These are phyloP conservation scores for Rhodocollybia butyracea DNA, from an alignment of 768 basidiomycete genomes.

Conservation along the genomic window DNA sequence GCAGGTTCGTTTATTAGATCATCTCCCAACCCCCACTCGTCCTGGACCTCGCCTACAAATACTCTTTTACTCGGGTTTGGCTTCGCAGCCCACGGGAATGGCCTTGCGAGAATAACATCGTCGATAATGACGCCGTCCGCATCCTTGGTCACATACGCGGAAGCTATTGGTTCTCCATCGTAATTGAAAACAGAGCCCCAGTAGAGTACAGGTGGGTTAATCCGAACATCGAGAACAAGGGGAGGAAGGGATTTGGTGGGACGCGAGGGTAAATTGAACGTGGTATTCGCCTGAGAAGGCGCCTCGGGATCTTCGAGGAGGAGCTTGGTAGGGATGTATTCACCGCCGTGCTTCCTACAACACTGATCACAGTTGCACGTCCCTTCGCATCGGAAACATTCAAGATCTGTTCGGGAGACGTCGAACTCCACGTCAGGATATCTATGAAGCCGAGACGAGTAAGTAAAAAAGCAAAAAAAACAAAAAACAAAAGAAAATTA, in stretches of 20 bases:
- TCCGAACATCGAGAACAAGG: background rate
- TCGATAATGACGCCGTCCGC: constrained; percentile 19
- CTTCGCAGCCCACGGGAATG: too few relatives aligned
- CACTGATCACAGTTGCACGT: background rate
- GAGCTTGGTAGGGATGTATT: background rate
- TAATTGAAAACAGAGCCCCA: constrained; percentile 29
- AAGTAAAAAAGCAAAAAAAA: background rate
- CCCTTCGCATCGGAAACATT: background rate
- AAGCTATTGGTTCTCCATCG: constrained; percentile 24
- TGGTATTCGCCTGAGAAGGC: background rate
- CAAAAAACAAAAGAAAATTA: background rate
- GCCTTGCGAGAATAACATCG: constrained; percentile 17
- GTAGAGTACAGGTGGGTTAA: constrained; percentile 19
- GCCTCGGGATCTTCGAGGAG: background rate
- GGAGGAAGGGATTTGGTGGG: background rate
- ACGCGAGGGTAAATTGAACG: background rate
- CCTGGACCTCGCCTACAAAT: constrained; percentile 28
- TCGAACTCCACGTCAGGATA: background rate
- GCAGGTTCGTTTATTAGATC: background rate
- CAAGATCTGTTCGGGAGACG: background rate
- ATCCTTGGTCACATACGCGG: constrained; percentile 19
- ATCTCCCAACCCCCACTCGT: constrained; percentile 25
- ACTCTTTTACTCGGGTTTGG: constrained; percentile 14
- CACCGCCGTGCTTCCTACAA: background rate
- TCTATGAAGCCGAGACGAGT: background rate